Evolutionary conservation across 768 basidiomycete genomes (phyloP).

Genomic region (Pleurotus platypus): DNA sequence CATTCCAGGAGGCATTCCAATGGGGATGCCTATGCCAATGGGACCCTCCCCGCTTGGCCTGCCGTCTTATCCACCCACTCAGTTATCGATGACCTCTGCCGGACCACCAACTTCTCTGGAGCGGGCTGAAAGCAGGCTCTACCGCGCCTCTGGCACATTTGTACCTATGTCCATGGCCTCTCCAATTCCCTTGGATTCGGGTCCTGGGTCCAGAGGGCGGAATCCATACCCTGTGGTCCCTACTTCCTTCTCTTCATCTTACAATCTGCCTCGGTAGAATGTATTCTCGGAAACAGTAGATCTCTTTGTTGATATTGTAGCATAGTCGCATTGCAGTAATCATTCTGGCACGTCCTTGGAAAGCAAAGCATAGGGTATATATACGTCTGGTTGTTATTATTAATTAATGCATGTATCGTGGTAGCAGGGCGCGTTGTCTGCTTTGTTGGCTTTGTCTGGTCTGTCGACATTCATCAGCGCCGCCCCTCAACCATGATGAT

Average conservation of each 20-base stretch:
- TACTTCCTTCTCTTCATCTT: conserved; percentile 7
- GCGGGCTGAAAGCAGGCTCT: background rate
- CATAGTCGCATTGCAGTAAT: background rate
- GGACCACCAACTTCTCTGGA: conserved; percentile 6
- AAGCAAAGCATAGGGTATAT: background rate
- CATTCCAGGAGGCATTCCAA: no score
- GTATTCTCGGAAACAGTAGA: background rate
- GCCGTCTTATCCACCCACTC: background rate
- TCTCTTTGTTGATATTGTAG: background rate
- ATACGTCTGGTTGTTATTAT: background rate
- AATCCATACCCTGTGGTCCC: conserved; percentile 17
- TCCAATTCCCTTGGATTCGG: background rate
- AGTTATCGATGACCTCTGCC: background rate
- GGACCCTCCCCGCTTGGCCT: background rate
- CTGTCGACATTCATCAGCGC: conserved; percentile 29
- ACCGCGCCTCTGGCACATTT: conserved; percentile 1
- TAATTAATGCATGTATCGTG: background rate
- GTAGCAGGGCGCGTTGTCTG: no score
- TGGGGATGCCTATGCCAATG: no score
- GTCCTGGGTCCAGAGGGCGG: background rate
- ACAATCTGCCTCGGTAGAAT: conserved; percentile 1
- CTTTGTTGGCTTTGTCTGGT: no score
- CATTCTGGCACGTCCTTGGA: no score
- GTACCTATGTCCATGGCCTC: conserved; percentile 1
- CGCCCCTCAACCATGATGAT: conserved; percentile 91